Base-by-base conservation (phyloP, 345 rosid genomes). In the Streptanthus diversifolius region DNA sequence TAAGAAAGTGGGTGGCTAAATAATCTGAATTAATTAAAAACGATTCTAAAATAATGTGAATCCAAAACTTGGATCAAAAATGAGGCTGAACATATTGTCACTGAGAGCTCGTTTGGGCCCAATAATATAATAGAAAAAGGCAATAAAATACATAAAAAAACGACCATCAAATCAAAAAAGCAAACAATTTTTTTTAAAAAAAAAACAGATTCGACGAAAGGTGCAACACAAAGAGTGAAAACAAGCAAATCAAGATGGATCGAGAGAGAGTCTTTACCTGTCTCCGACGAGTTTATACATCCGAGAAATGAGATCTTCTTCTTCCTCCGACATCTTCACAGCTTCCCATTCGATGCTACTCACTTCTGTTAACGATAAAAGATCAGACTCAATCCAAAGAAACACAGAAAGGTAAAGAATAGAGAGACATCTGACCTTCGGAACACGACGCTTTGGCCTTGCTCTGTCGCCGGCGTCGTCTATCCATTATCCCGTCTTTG, bases 271-370 rank as follows among this genome's bases (percentile, higher is more conserved):
- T 45, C 11, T 14, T 3, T 11, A 88, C 98, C 92, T 84, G 81
- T 88, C 91, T 5, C 98, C 98, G 5, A 93, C 95, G 63, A 93
- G 97, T 74, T 82, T 86, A 73, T 87, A 80, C 98, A 93, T 91
- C 73, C 98, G 81, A 52, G 78, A 81, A 60, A 93, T 89, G 72
- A 93, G 96, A 82, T 93, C 98, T 66, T 89, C 92, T 80, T 93
- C 98, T 85, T 91, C 95, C 55, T 91, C 95, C 1, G 89, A 76
- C 98, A 93, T 91, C 76, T 80, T 89, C 54, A 93, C 89, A 71
- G 85, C 83, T 66, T 86, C 92, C 98, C 98, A 93, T 49, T 86
- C 97, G 32, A 85, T 84, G 59, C 97, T 93, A 88, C 97, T 89
- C 62, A 89, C 98, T 81, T 93, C 98, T 93, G 83, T 54, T 25